A percentile compares a stretch with the other conserved stretches of the same genome.
Evolutionary conservation across 1,139 yeast genomes (phyloP).

Genomic region (Candida albicans): DNA sequence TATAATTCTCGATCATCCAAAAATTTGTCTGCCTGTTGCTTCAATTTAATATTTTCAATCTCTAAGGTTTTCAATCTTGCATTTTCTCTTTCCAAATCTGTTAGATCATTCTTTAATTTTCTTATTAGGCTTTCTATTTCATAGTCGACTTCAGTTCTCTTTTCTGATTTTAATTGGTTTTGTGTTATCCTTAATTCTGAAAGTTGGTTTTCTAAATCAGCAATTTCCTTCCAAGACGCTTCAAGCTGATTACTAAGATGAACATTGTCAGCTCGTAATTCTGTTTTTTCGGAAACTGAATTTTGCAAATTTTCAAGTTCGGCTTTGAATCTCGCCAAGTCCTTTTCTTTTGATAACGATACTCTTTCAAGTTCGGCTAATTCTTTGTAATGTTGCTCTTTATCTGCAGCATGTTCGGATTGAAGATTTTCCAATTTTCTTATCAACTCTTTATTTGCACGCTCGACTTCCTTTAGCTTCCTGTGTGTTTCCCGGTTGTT

Average conservation of each 20-base stretch:
- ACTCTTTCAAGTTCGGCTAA: slow-evolving; percentile 1
- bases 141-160: neutral
- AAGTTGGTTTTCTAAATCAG: slow-evolving; percentile 3
- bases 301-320: neutral
- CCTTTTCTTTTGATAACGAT: neutral
- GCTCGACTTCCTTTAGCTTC: neutral
- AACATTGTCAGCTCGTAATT: slow-evolving; percentile 2
- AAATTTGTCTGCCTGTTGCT: neutral
- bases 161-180: neutral
- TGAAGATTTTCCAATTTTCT: slow-evolving; percentile 2
- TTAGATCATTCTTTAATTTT: slow-evolving; percentile 1
- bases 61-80: neutral
- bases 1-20: slow-evolving; percentile 2
- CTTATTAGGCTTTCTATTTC: slow-evolving; percentile 2
- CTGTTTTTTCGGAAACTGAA: neutral
- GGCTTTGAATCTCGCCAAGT: neutral
- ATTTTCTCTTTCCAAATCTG: slow-evolving; percentile 5
- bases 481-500: too few species aligned
- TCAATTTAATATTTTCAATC: slow-evolving; percentile 4
- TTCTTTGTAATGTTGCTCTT: neutral
- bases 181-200: slow-evolving; percentile 3
- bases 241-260: slow-evolving; percentile 2
- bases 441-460: neutral
- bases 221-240: slow-evolving; percentile 2
- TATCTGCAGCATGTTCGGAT: neutral